Evolutionary conservation across 2,329 filamentous ascomycete genomes (phyloP).

Genomic region (Didymella pomorum): DNA sequence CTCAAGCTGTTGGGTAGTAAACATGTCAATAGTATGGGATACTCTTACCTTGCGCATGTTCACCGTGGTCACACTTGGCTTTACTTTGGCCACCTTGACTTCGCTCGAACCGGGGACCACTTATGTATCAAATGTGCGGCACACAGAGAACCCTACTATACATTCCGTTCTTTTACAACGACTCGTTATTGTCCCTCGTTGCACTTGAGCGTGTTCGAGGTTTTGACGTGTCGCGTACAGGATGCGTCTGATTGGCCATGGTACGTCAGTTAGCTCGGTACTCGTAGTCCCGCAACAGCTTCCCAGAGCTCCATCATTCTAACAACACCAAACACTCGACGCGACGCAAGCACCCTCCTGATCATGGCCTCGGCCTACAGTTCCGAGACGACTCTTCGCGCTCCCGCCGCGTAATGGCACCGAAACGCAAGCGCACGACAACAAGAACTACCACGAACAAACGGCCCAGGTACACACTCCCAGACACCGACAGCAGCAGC

Average conservation of each 20-base stretch:
- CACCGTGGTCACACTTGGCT: not conserved
- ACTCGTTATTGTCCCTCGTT: not conserved
- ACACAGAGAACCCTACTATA: not conserved
- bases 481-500: conserved; percentile 12
- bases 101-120: not conserved
- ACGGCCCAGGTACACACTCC: conserved; percentile 25
- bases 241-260: conserved; percentile 22
- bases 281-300: conserved; percentile 12
- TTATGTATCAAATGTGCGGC: not conserved
- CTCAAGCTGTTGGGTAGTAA: not conserved
- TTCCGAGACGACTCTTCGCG: conserved; percentile 12
- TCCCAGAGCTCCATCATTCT: conserved; percentile 1
- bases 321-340: conserved; percentile 10
- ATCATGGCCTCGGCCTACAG: conserved; percentile 32
- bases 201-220: not conserved
- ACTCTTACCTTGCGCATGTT: not conserved
- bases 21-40: not conserved
- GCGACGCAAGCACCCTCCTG: conserved; percentile 13
- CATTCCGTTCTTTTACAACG: not conserved
- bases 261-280: conserved; percentile 21
- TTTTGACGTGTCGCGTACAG: conserved; percentile 10
- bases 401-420: conserved; percentile 40
- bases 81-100: not conserved
- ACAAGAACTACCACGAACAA: conserved; percentile 27
- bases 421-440: conserved; percentile 34